phyloP scores from a whole-genome alignment of 441 rosid genomes.

The Lepidium campestre region DNA sequence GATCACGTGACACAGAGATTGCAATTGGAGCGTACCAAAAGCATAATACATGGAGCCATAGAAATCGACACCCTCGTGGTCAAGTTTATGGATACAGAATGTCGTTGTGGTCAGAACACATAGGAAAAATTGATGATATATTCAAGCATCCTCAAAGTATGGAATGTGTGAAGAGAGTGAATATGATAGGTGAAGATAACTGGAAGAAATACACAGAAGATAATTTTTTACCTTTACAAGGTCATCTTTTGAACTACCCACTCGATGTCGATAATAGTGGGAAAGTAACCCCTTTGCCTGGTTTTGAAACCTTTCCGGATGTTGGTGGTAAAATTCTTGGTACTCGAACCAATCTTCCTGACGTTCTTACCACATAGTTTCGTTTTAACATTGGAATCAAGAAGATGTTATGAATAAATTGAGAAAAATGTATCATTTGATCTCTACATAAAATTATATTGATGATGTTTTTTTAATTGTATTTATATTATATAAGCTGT shows the following conservation, averaged over 20 bases:
- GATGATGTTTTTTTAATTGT: not conserved
- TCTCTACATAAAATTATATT: not conserved
- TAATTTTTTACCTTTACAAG: constrained; percentile 43
- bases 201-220: constrained; percentile 54
- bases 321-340: constrained; percentile 83
- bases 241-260: constrained; percentile 70
- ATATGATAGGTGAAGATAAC: constrained; percentile 59
- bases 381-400: not conserved
- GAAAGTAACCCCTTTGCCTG: constrained; percentile 51
- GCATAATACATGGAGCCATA: constrained; percentile 50
- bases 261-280: constrained; percentile 50
- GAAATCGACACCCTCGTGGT: constrained; percentile 54
- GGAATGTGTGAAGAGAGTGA: constrained; percentile 61
- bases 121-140: constrained; percentile 38
- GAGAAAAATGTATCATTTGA: not conserved
- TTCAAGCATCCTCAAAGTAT: constrained; percentile 50
- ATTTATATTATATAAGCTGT: no score
- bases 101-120: constrained; percentile 88
- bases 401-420: not conserved
- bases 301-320: constrained; percentile 64
- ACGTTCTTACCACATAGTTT: constrained; percentile 59
- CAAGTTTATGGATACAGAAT: constrained; percentile 76
- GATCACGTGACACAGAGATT: constrained; percentile 83
- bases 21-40: constrained; percentile 88
- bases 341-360: constrained; percentile 56